Base-by-base conservation (phyloP, 23 red algal genomes). In the Pyropia yezoensis region DNA sequence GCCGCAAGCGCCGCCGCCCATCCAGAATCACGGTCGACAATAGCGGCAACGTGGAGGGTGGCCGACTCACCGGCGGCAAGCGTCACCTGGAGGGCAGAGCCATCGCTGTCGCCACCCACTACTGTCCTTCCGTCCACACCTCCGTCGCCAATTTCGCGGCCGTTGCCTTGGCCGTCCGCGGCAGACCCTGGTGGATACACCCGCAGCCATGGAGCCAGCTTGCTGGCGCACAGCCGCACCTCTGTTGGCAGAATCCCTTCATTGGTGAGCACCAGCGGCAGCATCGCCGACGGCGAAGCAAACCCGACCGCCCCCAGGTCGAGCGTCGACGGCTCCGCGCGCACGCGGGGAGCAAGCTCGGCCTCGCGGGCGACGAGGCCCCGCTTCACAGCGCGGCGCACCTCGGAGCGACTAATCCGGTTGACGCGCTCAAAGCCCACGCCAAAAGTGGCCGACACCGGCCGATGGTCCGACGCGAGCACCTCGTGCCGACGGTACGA, bases 401-500 rank as follows among this genome's bases (percentile, higher is more conserved):
- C 69, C 26, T 74, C 22, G 27, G 27, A 49, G 18, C 59, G 49
- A 20, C 53, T 74, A 18, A 51, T 34, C 11, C 63, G 67, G 65
- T 83, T 60, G 15, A 73, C 54, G 16, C 61, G 66, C 24, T 27
- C 50, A 15, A 74, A 45, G 14, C 53, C 50, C 5, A 73, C 91
- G 15, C 66, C 54, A 70, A 96, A 89, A 19, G 27, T 75, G 13
- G 70, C 83, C 30, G 49, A 79, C 52, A 96, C 91, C 6, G 91
- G 91, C 2, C 83, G 82, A 75, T 96, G 91, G 29, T 96, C 91
- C 27, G 91, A 96, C 5, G 73, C 70, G 61, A 87, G 73, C 26
- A 96, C 73, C 67, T 89, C 83, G 62, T 96, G 83, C 15, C 83
- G 52, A 7, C 66, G 49, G 71, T 96, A 96, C 45, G 74, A 56